Evolutionary conservation across 1,284 basidiomycete genomes (phyloP), one percentile per base, ranked within the genome.

Genomic region (Fomitiporia mediterranea): DNA sequence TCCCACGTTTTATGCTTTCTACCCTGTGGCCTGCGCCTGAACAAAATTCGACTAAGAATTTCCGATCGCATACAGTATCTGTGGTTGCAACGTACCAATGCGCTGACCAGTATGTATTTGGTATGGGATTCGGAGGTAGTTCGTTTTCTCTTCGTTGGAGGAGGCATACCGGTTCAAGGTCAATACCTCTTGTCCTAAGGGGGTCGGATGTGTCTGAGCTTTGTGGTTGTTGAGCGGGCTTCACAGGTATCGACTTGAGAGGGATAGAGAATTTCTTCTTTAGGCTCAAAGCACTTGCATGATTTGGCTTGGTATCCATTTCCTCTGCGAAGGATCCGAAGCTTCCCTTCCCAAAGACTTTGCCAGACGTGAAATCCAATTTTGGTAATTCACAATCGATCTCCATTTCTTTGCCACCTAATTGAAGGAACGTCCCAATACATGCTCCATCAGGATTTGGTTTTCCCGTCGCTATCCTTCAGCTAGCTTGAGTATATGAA

Each of bases 1-100:
- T 94, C 91, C 92, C 92, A 95, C 1, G 86, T 92, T 69, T 92
- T 92, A 67, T 94, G 82, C 72, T 94, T 95, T 69, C 80, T 86
- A 21, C 74, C 74, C 65, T 90, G 86, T 5, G 82, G 84, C 64
- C 86, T 89, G 23, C 92, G 78, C 89, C 88, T 90, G 55, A 35
- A 48, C 15, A 46, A 55, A 19, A 23, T n/a, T n/a, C n/a, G n/a
- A 43, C 27, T 57, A 19, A 51, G 23, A 13, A 28, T 30, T 60
- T 23, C 9, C 51, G 35, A 32, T 47, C 28, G n/a, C 54, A 35
- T 30, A 42, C 50, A 58, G 54, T 48, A 32, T 17, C 15, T 4
- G 48, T 34, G 7, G 38, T 21, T 37, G 15, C 21, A 13, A 51
- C 69, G 60, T 63, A 87, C 86, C 87, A 89, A 64, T 86, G 85